phyloP scores from a whole-genome alignment of 345 rosid species.

The Trapa bicornis region DNA sequence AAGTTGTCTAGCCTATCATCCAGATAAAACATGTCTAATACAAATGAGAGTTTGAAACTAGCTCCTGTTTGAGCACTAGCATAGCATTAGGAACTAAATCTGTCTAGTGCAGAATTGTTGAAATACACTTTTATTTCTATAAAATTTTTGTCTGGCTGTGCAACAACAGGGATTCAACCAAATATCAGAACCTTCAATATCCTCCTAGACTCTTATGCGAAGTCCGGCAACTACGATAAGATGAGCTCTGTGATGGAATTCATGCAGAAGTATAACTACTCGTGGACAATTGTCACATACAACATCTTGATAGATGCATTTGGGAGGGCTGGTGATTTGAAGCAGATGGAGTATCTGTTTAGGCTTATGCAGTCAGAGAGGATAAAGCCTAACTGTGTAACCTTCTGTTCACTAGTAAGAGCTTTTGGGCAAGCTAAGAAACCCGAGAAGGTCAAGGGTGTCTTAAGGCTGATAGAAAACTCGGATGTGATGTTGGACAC shows the following conservation, averaged over 20 bases:
- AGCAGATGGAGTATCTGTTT: constrained; percentile 82
- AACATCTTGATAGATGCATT: constrained; percentile 83
- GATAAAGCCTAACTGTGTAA: constrained; percentile 74
- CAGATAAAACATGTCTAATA: no score
- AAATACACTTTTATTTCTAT: neutral
- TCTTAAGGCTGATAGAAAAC: constrained; percentile 65
- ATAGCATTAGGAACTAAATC: neutral
- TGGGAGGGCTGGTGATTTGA: constrained; percentile 73
- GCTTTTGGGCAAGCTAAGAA: constrained; percentile 66
- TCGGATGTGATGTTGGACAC: constrained; percentile 60
- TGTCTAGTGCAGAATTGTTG: neutral
- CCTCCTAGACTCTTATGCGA: constrained; percentile 77
- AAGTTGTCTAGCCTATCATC: neutral
- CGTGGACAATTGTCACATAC: constrained; percentile 93
- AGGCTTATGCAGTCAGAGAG: constrained; percentile 76
- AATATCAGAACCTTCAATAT: constrained; percentile 79
- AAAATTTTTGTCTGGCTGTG: neutral
- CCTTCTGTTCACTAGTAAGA: constrained; percentile 74
- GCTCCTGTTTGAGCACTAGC: neutral
- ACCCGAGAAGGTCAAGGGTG: constrained; percentile 55
- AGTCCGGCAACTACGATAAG: constrained; percentile 59
- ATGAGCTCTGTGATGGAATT: constrained; percentile 91
- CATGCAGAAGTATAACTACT: constrained; percentile 84
- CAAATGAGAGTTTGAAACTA: neutral
- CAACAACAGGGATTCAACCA: constrained; percentile 51